Percentiles rank a stretch among this genome's conserved stretches.
Evolutionary conservation across 2,329 filamentous ascomycete species (phyloP).

Genomic region (Nectriaceae sp.): DNA sequence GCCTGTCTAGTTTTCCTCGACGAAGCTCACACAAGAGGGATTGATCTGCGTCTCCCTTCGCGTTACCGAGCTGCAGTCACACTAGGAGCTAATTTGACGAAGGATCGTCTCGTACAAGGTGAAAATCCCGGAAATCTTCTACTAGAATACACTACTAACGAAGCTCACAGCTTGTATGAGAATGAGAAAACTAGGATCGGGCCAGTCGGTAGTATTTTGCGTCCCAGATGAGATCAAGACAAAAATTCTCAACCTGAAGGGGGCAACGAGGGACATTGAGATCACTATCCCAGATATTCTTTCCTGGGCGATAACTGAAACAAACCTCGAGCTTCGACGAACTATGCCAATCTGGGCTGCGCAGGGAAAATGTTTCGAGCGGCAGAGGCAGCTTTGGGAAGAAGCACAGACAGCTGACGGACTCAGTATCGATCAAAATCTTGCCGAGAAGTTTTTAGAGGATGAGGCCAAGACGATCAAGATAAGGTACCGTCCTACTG

Average conservation of each 20-base stretch:
- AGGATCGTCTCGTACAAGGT: conserved; percentile 64
- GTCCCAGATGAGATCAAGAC: conserved; percentile 63
- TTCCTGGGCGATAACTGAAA: conserved; percentile 1
- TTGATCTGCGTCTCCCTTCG: conserved; percentile 57
- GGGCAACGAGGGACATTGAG: not conserved
- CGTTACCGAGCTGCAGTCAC: conserved; percentile 54
- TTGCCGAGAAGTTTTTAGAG: conserved; percentile 1
- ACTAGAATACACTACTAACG: no score
- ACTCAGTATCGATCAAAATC: not conserved
- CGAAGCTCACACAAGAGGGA: conserved; percentile 62
- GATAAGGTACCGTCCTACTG: not conserved
- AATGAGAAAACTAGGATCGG: conserved; percentile 56
- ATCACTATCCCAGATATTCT: not conserved
- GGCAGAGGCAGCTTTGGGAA: conserved; percentile 1
- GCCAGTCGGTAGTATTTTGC: conserved; percentile 58
- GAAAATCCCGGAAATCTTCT: conserved; percentile 16
- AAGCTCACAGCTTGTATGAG: conserved; percentile 60
- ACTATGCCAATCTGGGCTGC: conserved; percentile 1
- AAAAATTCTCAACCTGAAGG: conserved; percentile 53
- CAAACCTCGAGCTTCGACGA: conserved; percentile 1
- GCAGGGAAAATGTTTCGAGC: conserved; percentile 1
- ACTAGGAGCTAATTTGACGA: conserved; percentile 56
- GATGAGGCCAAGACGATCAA: conserved; percentile 3
- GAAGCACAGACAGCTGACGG: not conserved
- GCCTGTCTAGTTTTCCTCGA: conserved; percentile 61